Base-by-base conservation (phyloP, 768 basidiomycete genomes). In the Trametes cubensis region DNA sequence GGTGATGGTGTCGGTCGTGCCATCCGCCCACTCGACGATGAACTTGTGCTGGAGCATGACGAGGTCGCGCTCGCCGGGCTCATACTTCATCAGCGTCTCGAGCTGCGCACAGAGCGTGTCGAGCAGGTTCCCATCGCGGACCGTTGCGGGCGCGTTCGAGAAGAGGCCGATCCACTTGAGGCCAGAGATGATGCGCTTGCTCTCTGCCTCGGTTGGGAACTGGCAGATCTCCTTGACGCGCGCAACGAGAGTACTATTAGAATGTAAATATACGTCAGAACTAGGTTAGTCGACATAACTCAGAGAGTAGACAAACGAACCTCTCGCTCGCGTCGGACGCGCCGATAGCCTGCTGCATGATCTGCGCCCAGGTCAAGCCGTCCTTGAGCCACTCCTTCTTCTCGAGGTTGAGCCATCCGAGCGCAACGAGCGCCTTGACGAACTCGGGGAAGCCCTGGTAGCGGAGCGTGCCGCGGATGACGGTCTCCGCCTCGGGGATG, bases 31-130 rank as follows among this genome's bases (percentile, higher is more conserved):
- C 72, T 95, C 88, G 40, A 98, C 88, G 68, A 93, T 78, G 73
- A 99, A 98, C 80, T 95, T 96, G 84, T 99, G 96, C 78, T 98
- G 96, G 56, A 99, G 86, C 88, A 98, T 93, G 62, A 99, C 92
- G 63, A 98, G 85, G 75, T 99, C 96, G 13, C 93, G 88, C 77
- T 98, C 95, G 65, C 92, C 93, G 49, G 81, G 77, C 65, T 88
- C 90, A 77, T 96, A 98, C 75, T 87, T 84, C 92, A 98, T 97
- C 73, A 96, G 83, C 62, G 80, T 85, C 80, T 99, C 95, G 51
- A 99, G 84, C 21, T 83, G 87, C 2, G 85, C 92, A 73, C 95
- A 97, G 62, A 99, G 88, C 4, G 97, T 95, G 76, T 97, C 94
- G 66, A 99, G 85, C 66, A 96, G 82, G 77, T 91, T 95, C 39